Evolutionary conservation across 345 rosid genomes (phyloP), one percentile per base, ranked within the genome.

Genomic region (Limnanthes douglasii): DNA sequence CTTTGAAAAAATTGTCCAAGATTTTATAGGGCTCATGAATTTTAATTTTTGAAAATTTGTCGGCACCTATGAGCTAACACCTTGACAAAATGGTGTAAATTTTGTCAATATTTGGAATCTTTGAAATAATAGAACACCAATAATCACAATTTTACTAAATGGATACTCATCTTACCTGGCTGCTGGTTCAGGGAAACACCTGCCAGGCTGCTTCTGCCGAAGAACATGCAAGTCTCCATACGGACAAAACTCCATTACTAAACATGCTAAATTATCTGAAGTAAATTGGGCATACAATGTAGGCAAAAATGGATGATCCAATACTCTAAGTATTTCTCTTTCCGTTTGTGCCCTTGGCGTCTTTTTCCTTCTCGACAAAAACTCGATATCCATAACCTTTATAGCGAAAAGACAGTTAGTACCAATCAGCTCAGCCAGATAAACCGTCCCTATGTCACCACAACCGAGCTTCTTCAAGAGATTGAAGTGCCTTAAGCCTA

Each of bases 161-260:
- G 2, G 0, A 28, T 13, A 26, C 9, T 18, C 12, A 45, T 22
- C 60, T 36, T 65, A 88, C 97, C 95, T 79, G 12, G 97, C 97
- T 19, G 95, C 93, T 21, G 86, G 93, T 61, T 88, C 97, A 14
- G 67, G 69, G 39, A 83, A 88, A 62, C 75, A 59, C 37, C 86
- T 55, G 11, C 78, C 83, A 6, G 58, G 77, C 66, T 88, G 97
- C 64, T 65, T 88, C 74, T 88, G 97, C 34, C 97, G 63, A 8
- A 88, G 84, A 41, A 88, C 97, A 32, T 88, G 97, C 34, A 88
- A 61, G 64, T 88, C 97, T 41, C 97, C 97, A 34, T 95, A 93
- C 4, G 97, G 97, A 61, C 97, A 88, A 54, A 69, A 88, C 51
- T 88, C 97, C 95, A 88, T 88, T 37, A 88, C 95, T 18, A 88